Conservation (phyloP, 371 early-diverging fungal genomes). For the Mortierella sp. region DNA sequence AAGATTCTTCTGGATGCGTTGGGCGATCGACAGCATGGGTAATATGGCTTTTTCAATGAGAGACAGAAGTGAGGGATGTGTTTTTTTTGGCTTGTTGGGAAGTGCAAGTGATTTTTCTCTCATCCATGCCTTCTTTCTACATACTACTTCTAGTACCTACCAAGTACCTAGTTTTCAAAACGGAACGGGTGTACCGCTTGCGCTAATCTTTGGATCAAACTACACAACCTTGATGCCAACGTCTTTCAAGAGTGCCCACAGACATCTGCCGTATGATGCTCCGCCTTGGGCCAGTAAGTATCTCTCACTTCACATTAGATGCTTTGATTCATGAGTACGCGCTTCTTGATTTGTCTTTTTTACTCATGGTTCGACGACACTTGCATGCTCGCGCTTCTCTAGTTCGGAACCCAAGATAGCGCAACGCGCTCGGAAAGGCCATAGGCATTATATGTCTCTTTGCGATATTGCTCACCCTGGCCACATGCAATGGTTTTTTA, state of each 20-base stretch:
- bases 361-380: not conserved
- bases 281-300: constrained; percentile 28
- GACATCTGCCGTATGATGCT: constrained; percentile 11
- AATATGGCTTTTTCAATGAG: not conserved
- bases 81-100: not conserved
- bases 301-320: not conserved
- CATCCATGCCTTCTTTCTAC: not conserved
- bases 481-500: constrained; percentile 9
- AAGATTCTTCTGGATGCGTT: constrained; percentile 17
- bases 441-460: constrained; percentile 3
- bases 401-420: constrained; percentile 27
- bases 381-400: not conserved
- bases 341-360: not conserved
- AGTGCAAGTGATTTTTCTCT: not conserved
- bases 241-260: constrained; percentile 11
- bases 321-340: not conserved
- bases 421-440: constrained; percentile 10
- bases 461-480: constrained; percentile 4
- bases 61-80: not conserved
- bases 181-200: constrained; percentile 13
- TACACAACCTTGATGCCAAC: not conserved
- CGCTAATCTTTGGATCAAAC: not conserved
- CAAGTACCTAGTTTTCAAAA: constrained; percentile 10
- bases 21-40: constrained; percentile 30
- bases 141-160: constrained; percentile 6